Percentiles rank a stretch among this genome's conserved stretches.
Evolutionary conservation across 2,329 filamentous ascomycete genomes (phyloP).

Genomic region (Trichoderma aggressivum): DNA sequence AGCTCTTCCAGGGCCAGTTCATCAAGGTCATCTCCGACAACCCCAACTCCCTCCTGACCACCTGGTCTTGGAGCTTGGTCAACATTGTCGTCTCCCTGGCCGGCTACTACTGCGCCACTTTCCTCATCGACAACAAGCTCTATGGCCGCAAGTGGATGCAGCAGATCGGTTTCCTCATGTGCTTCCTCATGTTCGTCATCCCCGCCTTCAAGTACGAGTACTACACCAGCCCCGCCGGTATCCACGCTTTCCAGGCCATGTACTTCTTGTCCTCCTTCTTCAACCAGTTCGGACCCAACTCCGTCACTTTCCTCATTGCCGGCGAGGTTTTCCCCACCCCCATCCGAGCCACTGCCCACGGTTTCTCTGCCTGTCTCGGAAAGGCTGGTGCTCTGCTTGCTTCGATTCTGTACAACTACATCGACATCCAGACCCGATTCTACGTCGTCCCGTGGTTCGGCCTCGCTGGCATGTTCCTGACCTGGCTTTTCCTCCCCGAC

Average conservation of each 20-base stretch:
- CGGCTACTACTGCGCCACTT: constrained; percentile 86
- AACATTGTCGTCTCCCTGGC: constrained; percentile 82
- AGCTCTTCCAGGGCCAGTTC: constrained; percentile 91
- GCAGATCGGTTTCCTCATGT: constrained; percentile 87
- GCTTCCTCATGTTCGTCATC: constrained; percentile 89
- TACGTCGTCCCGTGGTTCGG: constrained; percentile 95
- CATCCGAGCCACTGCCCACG: constrained; percentile 88
- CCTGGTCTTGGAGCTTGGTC: constrained; percentile 89
- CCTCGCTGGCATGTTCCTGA: constrained; percentile 79
- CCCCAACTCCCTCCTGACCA: constrained; percentile 72
- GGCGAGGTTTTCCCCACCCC: constrained; percentile 96
- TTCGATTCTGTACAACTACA: constrained; percentile 92
- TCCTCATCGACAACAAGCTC: constrained; percentile 92
- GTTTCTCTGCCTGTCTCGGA: constrained; percentile 86
- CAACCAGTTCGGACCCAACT: constrained; percentile 98
- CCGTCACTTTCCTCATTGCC: constrained; percentile 91
- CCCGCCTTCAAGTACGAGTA: constrained; percentile 85
- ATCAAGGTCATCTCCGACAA: constrained; percentile 74
- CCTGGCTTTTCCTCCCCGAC: constrained; percentile 85
- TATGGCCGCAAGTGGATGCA: constrained; percentile 97
- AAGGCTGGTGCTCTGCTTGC: constrained; percentile 86
- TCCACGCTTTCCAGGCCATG: constrained; percentile 94
- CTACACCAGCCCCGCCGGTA: constrained; percentile 68
- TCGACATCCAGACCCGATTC: constrained; percentile 79
- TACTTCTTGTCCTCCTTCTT: constrained; percentile 98